A percentile compares a stretch with the other conserved stretches of the same genome.
Evolutionary conservation across 2,329 filamentous ascomycete species (phyloP).

Genomic region (Drechslerella coelobrocha): DNA sequence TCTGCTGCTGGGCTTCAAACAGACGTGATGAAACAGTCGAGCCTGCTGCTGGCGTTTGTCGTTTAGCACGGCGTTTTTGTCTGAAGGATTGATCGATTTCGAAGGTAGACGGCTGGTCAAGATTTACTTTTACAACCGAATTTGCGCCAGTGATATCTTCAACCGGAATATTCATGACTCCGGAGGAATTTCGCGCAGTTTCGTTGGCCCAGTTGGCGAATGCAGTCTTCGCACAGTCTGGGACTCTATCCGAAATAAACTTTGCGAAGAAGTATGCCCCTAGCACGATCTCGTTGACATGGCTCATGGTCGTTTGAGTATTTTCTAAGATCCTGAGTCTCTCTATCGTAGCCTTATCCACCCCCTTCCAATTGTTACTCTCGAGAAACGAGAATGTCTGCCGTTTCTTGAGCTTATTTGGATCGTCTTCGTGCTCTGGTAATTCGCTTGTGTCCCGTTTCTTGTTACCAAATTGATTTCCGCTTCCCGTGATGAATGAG

Average conservation of each 20-base stretch:
- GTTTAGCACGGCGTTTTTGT: constrained; percentile 11
- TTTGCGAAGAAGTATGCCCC: constrained; percentile 37
- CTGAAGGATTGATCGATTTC: not conserved
- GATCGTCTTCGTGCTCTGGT: not conserved
- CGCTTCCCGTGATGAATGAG: constrained; percentile 32
- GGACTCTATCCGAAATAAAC: constrained; percentile 39
- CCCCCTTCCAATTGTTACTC: constrained; percentile 36
- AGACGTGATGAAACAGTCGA: constrained; percentile 21
- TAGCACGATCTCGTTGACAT: constrained; percentile 34
- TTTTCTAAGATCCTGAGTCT: constrained; percentile 33
- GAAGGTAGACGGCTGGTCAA: constrained; percentile 17
- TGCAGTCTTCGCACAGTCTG: constrained; percentile 40
- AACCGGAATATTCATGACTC: constrained; percentile 34
- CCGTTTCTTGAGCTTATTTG: constrained; percentile 24
- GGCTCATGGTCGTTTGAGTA: constrained; percentile 42
- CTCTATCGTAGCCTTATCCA: constrained; percentile 36
- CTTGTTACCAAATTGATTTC: constrained; percentile 39
- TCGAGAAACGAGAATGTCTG: constrained; percentile 26
- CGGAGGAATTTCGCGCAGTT: constrained; percentile 27
- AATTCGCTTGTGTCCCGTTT: constrained; percentile 10
- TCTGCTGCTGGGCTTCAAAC: constrained; percentile 14
- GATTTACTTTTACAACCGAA: constrained; percentile 25
- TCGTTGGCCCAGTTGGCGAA: constrained; percentile 43
- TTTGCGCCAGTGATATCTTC: constrained; percentile 23
- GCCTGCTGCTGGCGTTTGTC: constrained; percentile 19